Percentiles rank a stretch among this genome's conserved stretches.
Evolutionary conservation across 1,284 basidiomycete species (phyloP).

Genomic region (Ceratobasidium papillatum): DNA sequence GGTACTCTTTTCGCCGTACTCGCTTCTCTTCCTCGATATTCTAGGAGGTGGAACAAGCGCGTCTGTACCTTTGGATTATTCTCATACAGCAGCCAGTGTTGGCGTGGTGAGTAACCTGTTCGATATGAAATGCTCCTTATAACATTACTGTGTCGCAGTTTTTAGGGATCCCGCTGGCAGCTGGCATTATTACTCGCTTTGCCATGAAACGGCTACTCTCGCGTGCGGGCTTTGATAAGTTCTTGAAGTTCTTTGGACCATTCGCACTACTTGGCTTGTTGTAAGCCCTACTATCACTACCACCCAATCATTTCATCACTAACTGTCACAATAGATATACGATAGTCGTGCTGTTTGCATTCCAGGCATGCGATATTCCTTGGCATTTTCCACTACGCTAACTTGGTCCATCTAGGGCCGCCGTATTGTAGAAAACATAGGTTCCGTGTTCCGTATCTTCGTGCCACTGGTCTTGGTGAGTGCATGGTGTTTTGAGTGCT

Average conservation of each 20-base stretch:
- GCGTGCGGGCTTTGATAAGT: slow-evolving; percentile 63
- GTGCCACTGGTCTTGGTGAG: slow-evolving; percentile 72
- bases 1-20: slow-evolving; percentile 77
- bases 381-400: background rate
- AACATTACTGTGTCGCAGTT: slow-evolving; percentile 59
- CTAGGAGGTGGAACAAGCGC: slow-evolving; percentile 60
- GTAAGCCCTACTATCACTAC: slow-evolving; percentile 49
- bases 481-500: background rate
- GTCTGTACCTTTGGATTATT: slow-evolving; percentile 68
- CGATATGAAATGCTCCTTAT: background rate
- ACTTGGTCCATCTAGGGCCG: slow-evolving; percentile 49
- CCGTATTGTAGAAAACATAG: slow-evolving; percentile 70
- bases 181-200: slow-evolving; percentile 75
- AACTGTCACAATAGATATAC: slow-evolving; percentile 58
- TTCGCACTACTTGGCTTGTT: slow-evolving; percentile 77
- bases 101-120: slow-evolving; percentile 57
- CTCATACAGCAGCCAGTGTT: slow-evolving; percentile 76
- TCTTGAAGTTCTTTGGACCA: slow-evolving; percentile 75
- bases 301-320: slow-evolving; percentile 8
- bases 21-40: slow-evolving; percentile 79
- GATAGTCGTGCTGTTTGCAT: slow-evolving; percentile 80
- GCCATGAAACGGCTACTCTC: slow-evolving; percentile 59
- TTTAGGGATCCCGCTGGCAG: slow-evolving; percentile 73
- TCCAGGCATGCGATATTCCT: slow-evolving; percentile 55
- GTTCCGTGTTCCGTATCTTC: slow-evolving; percentile 77